Evolutionary conservation across 1,284 basidiomycete genomes (phyloP).

Genomic region (Puccinia horiana): DNA sequence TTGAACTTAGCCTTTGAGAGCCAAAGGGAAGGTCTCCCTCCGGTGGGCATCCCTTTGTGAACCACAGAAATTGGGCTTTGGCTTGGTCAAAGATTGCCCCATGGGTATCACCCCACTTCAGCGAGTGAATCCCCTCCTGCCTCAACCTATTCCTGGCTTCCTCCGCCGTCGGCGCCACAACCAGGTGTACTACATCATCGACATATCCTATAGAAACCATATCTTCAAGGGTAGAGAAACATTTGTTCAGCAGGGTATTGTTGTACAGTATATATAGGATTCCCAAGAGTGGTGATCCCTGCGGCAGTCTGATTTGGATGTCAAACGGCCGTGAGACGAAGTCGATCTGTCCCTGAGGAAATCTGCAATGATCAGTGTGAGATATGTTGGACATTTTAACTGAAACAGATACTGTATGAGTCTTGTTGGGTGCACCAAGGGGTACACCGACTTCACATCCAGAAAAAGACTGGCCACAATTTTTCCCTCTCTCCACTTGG

Average conservation of each 20-base stretch:
- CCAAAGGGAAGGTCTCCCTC: too few species aligned
- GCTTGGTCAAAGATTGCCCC: too few species aligned
- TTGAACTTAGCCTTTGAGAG: too few species aligned
- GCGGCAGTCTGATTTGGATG: not conserved
- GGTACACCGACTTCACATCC: conserved; percentile 18
- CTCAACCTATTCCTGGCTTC: too few species aligned
- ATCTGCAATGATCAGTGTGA: not conserved
- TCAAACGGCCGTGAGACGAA: not conserved
- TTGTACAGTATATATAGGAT: not conserved
- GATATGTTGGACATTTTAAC: not conserved
- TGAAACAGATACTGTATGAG: not conserved
- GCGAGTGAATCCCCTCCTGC: not conserved
- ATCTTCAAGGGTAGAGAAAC: not conserved
- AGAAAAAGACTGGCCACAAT: not conserved
- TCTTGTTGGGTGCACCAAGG: not conserved
- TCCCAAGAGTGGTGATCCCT: not conserved
- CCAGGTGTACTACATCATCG: not conserved
- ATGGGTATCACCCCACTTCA: not conserved
- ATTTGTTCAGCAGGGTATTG: not conserved
- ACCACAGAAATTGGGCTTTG: too few species aligned
- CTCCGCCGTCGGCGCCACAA: not conserved
- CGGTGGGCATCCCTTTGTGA: too few species aligned
- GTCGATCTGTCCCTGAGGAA: not conserved
- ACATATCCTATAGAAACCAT: not conserved
- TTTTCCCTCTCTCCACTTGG: not conserved